Evolutionary conservation across 164 flowering plant genomes (phyloP), one percentile per base, ranked within the genome.

Genomic region (Cinnamomum chago): DNA sequence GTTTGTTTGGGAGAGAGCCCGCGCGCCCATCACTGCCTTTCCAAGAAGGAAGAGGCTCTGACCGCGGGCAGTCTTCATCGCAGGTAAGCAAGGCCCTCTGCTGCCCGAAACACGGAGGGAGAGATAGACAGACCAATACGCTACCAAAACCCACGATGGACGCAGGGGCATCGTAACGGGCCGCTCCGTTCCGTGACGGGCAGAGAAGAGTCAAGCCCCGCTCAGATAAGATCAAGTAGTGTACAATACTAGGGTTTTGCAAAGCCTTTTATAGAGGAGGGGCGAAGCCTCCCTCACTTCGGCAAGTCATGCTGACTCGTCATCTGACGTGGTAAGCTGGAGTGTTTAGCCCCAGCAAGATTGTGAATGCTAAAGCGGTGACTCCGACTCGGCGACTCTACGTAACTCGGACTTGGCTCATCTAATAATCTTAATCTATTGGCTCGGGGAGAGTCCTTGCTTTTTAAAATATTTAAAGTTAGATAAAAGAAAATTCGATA

Each of bases 1-100:
- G 25, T 24, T 24, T 1, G 25, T 24, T 24, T 24, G 1, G 25
- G 25, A 1, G 25, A 24, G 25, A 24, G 25, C 25, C 25, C 25
- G 25, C 1, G 25, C 25, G 25, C 25, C 17, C 75, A 50, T 47
- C 76, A 66, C 60, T 66, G 70, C 76, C 62, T 40, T 47, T 67
- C 25, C 47, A 25, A 62, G 3, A 22, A 23, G 33, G 62, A 66
- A 51, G 50, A 70, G 70, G 64, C 70, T 73, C 62, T 50, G 76
- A 50, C 70, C 70, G 76, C 76, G 70, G 70, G 76, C 76, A 73
- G 76, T 73, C 76, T 13, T 73, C 76, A 73, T 65, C 62, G 76
- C 76, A 66, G 76, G 47, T 50, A 58, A 33, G 65, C 65, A 66
- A 58, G 22, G 50, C 65, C 5, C 72, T 68, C 58, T 68, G 40